Conservation (phyloP, 441 rosid genomes). For the Geranium incanum region DNA sequence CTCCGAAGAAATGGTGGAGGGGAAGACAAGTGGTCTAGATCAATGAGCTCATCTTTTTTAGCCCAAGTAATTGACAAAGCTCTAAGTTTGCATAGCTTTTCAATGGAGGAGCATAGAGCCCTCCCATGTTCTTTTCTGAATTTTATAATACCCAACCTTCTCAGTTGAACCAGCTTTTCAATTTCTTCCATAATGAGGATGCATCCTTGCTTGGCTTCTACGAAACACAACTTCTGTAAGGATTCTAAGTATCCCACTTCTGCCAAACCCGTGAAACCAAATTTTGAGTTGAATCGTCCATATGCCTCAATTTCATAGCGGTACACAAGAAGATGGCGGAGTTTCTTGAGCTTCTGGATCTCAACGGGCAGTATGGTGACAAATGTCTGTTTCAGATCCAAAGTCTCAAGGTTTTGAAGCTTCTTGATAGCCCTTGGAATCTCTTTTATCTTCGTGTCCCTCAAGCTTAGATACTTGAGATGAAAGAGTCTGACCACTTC, state of each 20-base stretch:
- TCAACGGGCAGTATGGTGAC: constrained; percentile 27
- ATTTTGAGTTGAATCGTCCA: constrained; percentile 23
- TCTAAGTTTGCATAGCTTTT: constrained; percentile 25
- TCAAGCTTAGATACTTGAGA: constrained; percentile 30
- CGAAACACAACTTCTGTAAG: constrained; percentile 34
- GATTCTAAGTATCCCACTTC: constrained; percentile 28
- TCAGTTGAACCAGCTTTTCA: constrained; percentile 29
- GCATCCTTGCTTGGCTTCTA: constrained; percentile 27
- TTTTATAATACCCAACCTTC: constrained; percentile 34
- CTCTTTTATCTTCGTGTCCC: constrained; percentile 21
- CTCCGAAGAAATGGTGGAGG: constrained; percentile 32
- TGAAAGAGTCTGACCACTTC: constrained; percentile 18
- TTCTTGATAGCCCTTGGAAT: constrained; percentile 30
- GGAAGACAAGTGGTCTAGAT: constrained; percentile 16
- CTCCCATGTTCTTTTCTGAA: constrained; percentile 30
- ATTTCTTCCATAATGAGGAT: constrained; percentile 21
- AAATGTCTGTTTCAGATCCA: constrained; percentile 32
- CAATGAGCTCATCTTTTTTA: constrained; percentile 23
- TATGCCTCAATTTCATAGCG: constrained; percentile 20
- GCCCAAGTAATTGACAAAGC: constrained; percentile 29
- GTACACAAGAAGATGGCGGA: constrained; percentile 8
- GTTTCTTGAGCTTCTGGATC: constrained; percentile 23
- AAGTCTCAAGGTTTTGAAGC: constrained; percentile 33
- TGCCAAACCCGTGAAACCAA: constrained; percentile 26
- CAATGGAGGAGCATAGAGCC: constrained; percentile 29